Evolutionary conservation across 345 rosid species (phyloP).

Genomic region (Conringia planisiliqua): DNA sequence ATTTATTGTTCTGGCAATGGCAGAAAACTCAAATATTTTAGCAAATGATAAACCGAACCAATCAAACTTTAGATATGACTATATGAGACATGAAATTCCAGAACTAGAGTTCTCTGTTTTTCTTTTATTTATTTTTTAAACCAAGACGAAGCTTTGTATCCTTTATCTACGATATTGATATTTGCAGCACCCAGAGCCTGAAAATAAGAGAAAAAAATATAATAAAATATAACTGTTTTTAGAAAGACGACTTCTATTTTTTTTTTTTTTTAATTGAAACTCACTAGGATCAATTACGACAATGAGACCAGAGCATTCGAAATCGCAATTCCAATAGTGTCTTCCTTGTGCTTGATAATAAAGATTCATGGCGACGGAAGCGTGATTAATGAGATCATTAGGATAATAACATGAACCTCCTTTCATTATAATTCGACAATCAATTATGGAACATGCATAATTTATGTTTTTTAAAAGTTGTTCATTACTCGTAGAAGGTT

Average conservation of each 20-base stretch:
- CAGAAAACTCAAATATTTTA: neutral
- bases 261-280: too few species aligned
- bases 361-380: slow-evolving; percentile 33
- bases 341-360: slow-evolving; percentile 30
- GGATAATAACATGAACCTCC: slow-evolving; percentile 15
- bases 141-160: neutral
- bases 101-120: neutral
- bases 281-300: slow-evolving; percentile 25
- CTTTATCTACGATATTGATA: neutral
- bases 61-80: neutral
- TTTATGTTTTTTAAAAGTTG: neutral
- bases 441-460: neutral
- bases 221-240: too few species aligned
- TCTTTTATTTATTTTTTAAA: neutral
- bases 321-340: neutral
- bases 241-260: too few species aligned
- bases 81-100: neutral
- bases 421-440: neutral
- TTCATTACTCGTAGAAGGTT: neutral
- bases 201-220: neutral
- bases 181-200: slow-evolving; percentile 11
- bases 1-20: neutral
- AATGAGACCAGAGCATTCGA: slow-evolving; percentile 12
- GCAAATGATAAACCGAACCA: neutral
- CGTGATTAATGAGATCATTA: neutral